A percentile compares a stretch with the other conserved stretches of the same genome.
Evolutionary conservation across 2,329 filamentous ascomycete genomes (phyloP).

Genomic region (Aspergillus brunneoviolaceus): DNA sequence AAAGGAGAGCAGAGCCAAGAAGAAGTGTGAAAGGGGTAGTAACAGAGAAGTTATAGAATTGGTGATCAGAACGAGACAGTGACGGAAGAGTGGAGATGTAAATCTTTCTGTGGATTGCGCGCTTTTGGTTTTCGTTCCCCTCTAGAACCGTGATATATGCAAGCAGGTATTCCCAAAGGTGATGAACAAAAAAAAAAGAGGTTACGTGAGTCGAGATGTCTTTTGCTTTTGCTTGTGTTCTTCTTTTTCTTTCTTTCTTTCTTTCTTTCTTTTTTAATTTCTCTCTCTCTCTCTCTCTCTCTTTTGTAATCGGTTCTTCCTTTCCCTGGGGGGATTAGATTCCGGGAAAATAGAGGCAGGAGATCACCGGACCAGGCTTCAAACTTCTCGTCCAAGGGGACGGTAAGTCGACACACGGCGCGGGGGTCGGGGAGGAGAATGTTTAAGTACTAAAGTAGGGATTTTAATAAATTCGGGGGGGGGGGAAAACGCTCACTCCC

Average conservation of each 20-base stretch:
- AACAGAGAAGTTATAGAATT: constrained; percentile 4
- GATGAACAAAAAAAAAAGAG: no score
- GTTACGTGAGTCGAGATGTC: neutral
- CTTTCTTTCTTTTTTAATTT: no score
- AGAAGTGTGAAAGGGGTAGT: neutral
- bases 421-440: constrained; percentile 26
- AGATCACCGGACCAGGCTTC: constrained; percentile 8
- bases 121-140: constrained; percentile 12
- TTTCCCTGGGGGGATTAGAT: neutral
- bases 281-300: no score
- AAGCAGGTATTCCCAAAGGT: neutral
- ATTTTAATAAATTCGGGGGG: neutral
- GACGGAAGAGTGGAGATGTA: constrained; percentile 26
- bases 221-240: neutral
- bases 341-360: neutral
- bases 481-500: neutral
- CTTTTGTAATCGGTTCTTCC: no score
- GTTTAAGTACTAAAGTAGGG: constrained; percentile 30
- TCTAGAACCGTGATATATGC: neutral
- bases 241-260: no score
- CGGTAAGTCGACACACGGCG: constrained; percentile 21
- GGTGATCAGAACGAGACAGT: neutral
- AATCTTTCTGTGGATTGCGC: constrained; percentile 15
- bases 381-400: constrained; percentile 22
- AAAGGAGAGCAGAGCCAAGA: no score